Evolutionary conservation across 768 basidiomycete species (phyloP).

Genomic region (Amanita fuliginea): DNA sequence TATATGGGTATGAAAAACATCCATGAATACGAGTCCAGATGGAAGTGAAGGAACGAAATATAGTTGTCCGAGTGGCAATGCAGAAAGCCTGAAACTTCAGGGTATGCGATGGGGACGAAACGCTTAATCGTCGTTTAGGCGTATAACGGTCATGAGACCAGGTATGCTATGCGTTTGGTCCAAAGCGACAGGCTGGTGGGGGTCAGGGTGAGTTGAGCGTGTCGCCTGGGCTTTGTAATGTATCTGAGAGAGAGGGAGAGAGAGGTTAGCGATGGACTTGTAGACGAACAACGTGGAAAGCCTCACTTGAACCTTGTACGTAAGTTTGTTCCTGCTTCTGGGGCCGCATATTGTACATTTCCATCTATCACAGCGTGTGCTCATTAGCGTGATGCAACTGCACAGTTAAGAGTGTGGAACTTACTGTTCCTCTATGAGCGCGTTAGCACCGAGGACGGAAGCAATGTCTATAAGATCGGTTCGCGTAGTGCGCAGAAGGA

Average conservation of each 20-base stretch:
- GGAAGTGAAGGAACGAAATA: not conserved
- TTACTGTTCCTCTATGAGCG: conserved; percentile 60
- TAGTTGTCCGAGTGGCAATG: not conserved
- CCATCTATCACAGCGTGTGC: conserved; percentile 35
- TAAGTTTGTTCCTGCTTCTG: conserved; percentile 34
- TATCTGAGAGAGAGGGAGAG: conserved; percentile 28
- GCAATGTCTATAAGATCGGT: conserved; percentile 39
- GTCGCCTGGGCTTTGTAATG: conserved; percentile 52
- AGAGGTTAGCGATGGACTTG: not conserved
- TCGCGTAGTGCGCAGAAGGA: conserved; percentile 47
- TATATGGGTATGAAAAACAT: not conserved
- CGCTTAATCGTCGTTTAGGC: conserved; percentile 22
- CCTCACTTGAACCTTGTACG: conserved; percentile 50
- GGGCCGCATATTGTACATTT: conserved; percentile 45
- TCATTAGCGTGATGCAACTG: conserved; percentile 4
- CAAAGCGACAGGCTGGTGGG: conserved; percentile 50
- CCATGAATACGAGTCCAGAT: not conserved
- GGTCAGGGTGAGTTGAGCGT: conserved; percentile 39
- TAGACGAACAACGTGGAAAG: not conserved
- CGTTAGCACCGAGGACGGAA: conserved; percentile 39
- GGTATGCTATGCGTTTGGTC: conserved; percentile 51
- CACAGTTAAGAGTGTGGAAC: conserved; percentile 13
- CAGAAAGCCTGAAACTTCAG: too few species aligned
- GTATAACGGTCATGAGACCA: conserved; percentile 66
- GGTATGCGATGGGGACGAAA: not conserved